Percentiles rank a stretch among this genome's conserved stretches.
Conservation (phyloP, 2,329 filamentous ascomycete genomes). For the Ophiocordyceps camponoti-floridani region DNA sequence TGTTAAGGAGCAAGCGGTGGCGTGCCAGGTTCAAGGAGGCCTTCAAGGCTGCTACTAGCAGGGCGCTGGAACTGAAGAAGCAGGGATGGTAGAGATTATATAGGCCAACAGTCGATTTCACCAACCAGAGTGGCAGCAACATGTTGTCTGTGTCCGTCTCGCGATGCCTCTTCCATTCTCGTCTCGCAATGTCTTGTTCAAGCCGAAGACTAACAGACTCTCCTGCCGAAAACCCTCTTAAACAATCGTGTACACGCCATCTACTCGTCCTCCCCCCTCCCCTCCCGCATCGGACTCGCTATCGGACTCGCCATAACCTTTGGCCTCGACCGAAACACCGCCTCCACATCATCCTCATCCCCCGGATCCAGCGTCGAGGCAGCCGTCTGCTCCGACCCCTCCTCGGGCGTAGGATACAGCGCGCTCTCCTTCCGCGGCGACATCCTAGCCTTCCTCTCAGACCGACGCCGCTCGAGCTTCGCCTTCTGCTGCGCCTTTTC, state of each 20-base stretch:
- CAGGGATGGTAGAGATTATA: slow-evolving; percentile 51
- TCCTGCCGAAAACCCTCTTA: too few relatives aligned
- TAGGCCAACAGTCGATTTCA: background rate
- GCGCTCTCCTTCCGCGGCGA: slow-evolving; percentile 21
- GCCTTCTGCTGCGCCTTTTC: slow-evolving; percentile 43
- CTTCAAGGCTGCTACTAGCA: slow-evolving; percentile 43
- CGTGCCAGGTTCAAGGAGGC: slow-evolving; percentile 47
- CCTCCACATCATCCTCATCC: slow-evolving; percentile 55
- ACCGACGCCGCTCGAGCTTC: slow-evolving; percentile 35
- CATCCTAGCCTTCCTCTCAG: slow-evolving; percentile 25
- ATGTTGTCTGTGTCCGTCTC: too few relatives aligned
- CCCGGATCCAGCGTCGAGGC: slow-evolving; percentile 54
- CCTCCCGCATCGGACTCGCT: slow-evolving; percentile 25
- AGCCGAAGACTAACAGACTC: too few relatives aligned
- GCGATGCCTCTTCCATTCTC: too few relatives aligned
- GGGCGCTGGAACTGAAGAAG: slow-evolving; percentile 51
- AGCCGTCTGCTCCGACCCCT: slow-evolving; percentile 20
- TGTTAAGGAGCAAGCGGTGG: slow-evolving; percentile 52
- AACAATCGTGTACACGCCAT: background rate
- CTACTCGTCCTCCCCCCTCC: slow-evolving; percentile 6
- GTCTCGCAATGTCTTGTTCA: too few relatives aligned
- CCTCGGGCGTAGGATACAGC: slow-evolving; percentile 29
- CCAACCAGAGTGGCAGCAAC: too few relatives aligned
- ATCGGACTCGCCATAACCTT: slow-evolving; percentile 62
- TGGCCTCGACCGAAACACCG: slow-evolving; percentile 71